phyloP scores from a whole-genome alignment of 176 grass and related monocot species.

The Oryza nivara region DNA sequence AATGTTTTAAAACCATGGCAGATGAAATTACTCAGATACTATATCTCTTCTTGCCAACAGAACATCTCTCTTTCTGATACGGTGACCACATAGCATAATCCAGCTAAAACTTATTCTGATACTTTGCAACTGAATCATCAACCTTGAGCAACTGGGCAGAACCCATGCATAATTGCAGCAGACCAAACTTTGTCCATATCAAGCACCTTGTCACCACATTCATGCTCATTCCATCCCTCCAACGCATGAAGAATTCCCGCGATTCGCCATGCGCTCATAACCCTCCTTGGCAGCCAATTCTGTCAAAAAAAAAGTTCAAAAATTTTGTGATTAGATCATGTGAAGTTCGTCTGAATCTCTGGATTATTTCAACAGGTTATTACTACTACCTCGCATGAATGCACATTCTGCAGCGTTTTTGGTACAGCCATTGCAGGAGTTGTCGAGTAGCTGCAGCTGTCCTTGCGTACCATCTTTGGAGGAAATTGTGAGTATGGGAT shows the following conservation, averaged over 20 bases:
- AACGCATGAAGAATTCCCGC: slow-evolving; percentile 80
- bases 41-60: background rate
- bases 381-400: slow-evolving; percentile 78
- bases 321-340: background rate
- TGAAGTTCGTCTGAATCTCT: slow-evolving; percentile 2
- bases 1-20: background rate
- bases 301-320: slow-evolving; percentile 34
- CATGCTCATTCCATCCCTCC: slow-evolving; percentile 64
- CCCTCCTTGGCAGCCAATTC: slow-evolving; percentile 95
- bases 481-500: slow-evolving; percentile 78
- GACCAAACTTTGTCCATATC: slow-evolving; percentile 76
- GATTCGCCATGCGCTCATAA: slow-evolving; percentile 89
- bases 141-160: slow-evolving; percentile 50
- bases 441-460: slow-evolving; percentile 63
- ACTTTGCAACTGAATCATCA: slow-evolving; percentile 23
- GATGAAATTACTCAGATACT: slow-evolving; percentile 1
- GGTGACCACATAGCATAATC: background rate
- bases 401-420: slow-evolving; percentile 73
- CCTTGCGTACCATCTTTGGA: slow-evolving; percentile 60
- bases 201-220: slow-evolving; percentile 69
- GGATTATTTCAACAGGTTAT: background rate
- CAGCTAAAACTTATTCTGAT: slow-evolving; percentile 19
- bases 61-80: background rate
- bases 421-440: slow-evolving; percentile 81
- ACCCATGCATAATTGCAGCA: slow-evolving; percentile 70